These are phyloP conservation scores for Cadophora sp. DNA, from an alignment of 2,329 filamentous ascomycete species.

Conservation along the genomic window DNA sequence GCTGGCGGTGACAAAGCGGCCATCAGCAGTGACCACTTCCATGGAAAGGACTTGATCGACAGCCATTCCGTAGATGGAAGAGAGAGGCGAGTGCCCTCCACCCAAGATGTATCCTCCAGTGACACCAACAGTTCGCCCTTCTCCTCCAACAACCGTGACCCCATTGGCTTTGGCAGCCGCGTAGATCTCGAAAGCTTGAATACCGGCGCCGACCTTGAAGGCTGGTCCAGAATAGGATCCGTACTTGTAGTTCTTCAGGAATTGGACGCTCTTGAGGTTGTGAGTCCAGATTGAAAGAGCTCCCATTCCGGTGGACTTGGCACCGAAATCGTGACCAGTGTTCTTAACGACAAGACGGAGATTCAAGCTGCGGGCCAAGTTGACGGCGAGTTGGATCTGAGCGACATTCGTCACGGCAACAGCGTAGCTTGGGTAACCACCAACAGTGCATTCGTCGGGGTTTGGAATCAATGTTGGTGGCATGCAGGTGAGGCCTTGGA, in stretches of 20 bases:
- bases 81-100: constrained; percentile 63
- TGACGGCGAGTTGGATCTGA: constrained; percentile 38
- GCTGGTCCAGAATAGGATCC: constrained; percentile 46
- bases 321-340: constrained; percentile 55
- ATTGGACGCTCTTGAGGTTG: constrained; percentile 50
- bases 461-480: constrained; percentile 8
- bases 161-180: constrained; percentile 49
- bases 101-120: constrained; percentile 61
- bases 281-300: constrained; percentile 58
- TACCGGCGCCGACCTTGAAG: constrained; percentile 49
- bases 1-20: constrained; percentile 32
- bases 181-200: constrained; percentile 52
- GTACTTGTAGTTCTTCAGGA: constrained; percentile 44
- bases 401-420: constrained; percentile 38
- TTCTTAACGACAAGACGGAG: constrained; percentile 49
- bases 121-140: constrained; percentile 56
- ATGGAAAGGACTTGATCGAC: constrained; percentile 65
- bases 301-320: constrained; percentile 45
- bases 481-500: constrained; percentile 48
- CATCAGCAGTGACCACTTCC: constrained; percentile 37
- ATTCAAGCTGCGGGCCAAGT: constrained; percentile 45
- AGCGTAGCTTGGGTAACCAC: constrained; percentile 32
- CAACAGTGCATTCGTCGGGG: constrained; percentile 26
- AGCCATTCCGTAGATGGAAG: constrained; percentile 60
- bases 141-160: constrained; percentile 54